Evolutionary conservation across 208 protist species (phyloP), one percentile per base, ranked within the genome.

Genomic region (Trypanosoma platydactyli): DNA sequence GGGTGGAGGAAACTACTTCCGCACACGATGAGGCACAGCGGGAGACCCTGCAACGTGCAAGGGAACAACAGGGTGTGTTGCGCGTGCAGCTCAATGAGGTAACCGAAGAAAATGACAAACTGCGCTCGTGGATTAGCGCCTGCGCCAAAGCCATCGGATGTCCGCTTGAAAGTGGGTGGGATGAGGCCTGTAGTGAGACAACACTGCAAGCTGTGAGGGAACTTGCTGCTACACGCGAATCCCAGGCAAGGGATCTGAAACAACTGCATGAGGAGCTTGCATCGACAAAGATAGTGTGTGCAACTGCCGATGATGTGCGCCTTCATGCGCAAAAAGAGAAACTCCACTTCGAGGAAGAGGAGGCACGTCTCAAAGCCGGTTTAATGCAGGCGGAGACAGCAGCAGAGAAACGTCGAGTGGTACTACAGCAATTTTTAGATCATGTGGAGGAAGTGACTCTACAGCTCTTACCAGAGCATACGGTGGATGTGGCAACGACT

Each of bases 101-200:
- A 6, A 55, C 24, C 1, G 30, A 64, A n/a, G 59, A 64, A 55
- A 55, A 41, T 29, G 59, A 55, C 18, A 42, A 25, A 29, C 49
- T 64, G n/a, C 45, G 59, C 30, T 3, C 59, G 33, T 41, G 12
- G 24, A 24, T 69, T 40, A 25, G n/a, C 1, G n/a, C 52, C 0
- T 69, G 64, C 46, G 51, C 22, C 12, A 51, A 12, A 29, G 33
- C 40, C 35, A 25, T 68, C 40, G 62, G 62, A 20, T 68, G 62
- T 35, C 33, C 38, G 13, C 16, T 24, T 18, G 41, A 68, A 30
- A 56, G 25, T 33, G 25, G 33, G 5, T 38, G 38, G 25, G 35
- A 45, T 46, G 53, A 61, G 9, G 1, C 7, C 4, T 25, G 40
- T 29, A 29, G 20, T 15, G 45, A 13, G 9, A 44, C 41, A 5